A percentile compares a stretch with the other conserved stretches of the same genome.
Conservation (phyloP, 108 stramenopile genomes). For the Pseudonitzschia pungens region DNA sequence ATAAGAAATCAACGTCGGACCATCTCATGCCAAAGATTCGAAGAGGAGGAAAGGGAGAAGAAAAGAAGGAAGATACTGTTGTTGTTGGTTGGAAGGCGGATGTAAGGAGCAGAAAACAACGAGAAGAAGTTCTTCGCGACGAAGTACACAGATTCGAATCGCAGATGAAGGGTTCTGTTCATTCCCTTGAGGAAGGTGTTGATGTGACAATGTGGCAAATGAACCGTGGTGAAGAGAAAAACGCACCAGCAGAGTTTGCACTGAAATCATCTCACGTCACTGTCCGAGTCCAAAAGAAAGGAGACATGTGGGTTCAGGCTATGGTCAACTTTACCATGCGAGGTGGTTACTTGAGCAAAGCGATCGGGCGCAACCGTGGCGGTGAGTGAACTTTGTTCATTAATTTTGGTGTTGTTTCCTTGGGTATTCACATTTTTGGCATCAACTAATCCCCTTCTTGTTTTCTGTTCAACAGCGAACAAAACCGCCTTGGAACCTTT, state of each 20-base stretch:
- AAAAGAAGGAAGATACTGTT: conserved; percentile 63
- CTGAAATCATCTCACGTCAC: conserved; percentile 81
- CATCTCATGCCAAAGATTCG: conserved; percentile 76
- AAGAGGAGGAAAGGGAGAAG: conserved; percentile 61
- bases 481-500: conserved; percentile 82
- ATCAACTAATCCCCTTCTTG: conserved; percentile 9
- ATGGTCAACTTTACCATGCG: conserved; percentile 75
- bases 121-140: conserved; percentile 79
- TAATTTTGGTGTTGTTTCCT: not conserved
- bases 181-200: conserved; percentile 77
- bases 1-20: conserved; percentile 14
- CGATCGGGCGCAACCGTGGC: conserved; percentile 71
- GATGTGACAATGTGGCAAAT: conserved; percentile 89
- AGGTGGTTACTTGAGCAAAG: conserved; percentile 89
- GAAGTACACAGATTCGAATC: conserved; percentile 79
- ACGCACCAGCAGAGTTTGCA: conserved; percentile 66
- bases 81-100: conserved; percentile 84
- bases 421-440: too few relatives aligned
- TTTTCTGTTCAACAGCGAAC: conserved; percentile 28
- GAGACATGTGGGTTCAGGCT: conserved; percentile 77
- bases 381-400: conserved; percentile 6
- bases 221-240: conserved; percentile 63
- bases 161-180: conserved; percentile 65
- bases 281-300: conserved; percentile 73
- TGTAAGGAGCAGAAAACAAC: conserved; percentile 73